Base-by-base conservation (phyloP, 768 basidiomycete genomes). In the Russula compacta region DNA sequence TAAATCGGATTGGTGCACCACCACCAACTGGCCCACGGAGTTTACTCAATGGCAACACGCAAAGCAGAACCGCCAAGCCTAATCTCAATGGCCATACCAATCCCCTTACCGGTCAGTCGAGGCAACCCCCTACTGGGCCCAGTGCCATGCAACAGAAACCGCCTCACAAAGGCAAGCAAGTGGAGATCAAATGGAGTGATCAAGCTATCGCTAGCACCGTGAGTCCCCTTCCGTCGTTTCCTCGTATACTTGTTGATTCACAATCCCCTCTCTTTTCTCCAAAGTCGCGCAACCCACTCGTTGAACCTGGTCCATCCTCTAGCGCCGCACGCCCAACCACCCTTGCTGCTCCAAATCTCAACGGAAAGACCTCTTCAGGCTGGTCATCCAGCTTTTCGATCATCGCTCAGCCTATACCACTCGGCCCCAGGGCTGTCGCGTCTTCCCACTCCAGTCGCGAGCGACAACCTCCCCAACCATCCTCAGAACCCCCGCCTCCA, bases 1-100 rank as follows among this genome's bases (percentile, higher is more conserved):
- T 68, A 55, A 65, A 69, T 55, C 68, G 81, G 68, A 76, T 81
- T 69, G 82, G 81, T 54, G 79, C 75, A 49, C 71, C 75, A 4
- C 86, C 83, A 9, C 86, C 86, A 12, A 87, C 84, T 2, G 86
- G 83, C 1, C 86, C 86, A 15, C 78, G 85, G 47, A 84, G 82
- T 68, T 75, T 86, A 49, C 72, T 76, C 52, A 78, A 76, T 61
- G 78, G 75, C 40, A 56, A 60, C 43, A 32, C 64, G 38, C 59
- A 56, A 59, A 69, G 60, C 24, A 64, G 65, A 59, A 66, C 74
- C 46, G 71, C 76, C 53, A 83, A 82, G 68, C 69, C 74, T 52
- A 70, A 76, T 50, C 67, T 74, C 60, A 81, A 82, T 60, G 81
- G 79, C 14, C 73, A 76, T 58, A 59, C 66, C 32, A 64, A 69